Evolutionary conservation across 208 protist genomes (phyloP).

Genomic region (Trypanosomatidae sp.): DNA sequence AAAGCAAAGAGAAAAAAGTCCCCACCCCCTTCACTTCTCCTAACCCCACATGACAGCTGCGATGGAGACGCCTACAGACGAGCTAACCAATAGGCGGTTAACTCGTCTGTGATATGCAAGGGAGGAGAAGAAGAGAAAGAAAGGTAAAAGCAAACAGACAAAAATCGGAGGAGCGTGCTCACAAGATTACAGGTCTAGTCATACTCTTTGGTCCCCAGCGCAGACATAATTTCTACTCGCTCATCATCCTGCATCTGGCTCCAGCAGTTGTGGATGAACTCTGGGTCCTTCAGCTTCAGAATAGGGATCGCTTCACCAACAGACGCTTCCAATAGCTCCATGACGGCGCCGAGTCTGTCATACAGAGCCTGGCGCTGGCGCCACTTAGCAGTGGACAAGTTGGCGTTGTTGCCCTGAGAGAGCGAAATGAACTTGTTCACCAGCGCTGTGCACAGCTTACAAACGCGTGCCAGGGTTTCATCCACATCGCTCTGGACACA

Average conservation of each 20-base stretch:
- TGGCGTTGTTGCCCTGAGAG: slow-evolving; percentile 73
- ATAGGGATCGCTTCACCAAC: slow-evolving; percentile 88
- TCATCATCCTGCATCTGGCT: slow-evolving; percentile 84
- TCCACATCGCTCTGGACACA: slow-evolving; percentile 78
- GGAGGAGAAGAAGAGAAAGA: neutral
- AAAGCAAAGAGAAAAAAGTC: neutral
- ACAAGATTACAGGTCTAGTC: neutral
- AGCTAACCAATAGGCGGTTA: neutral
- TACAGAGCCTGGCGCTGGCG: slow-evolving; percentile 78
- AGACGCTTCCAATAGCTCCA: slow-evolving; percentile 88
- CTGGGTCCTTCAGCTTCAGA: slow-evolving; percentile 68
- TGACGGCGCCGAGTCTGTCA: slow-evolving; percentile 76
- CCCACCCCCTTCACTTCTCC: neutral
- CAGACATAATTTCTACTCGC: slow-evolving; percentile 74
- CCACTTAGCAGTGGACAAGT: slow-evolving; percentile 85
- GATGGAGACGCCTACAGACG: neutral
- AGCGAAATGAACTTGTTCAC: slow-evolving; percentile 84
- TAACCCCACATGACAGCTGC: neutral
- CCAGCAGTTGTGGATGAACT: slow-evolving; percentile 86
- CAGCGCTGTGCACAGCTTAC: slow-evolving; percentile 87
- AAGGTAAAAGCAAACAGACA: neutral
- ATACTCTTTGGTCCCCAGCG: slow-evolving; percentile 45
- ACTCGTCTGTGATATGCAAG: neutral
- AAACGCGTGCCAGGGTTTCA: slow-evolving; percentile 85
- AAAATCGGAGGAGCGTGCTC: neutral